These are phyloP conservation scores for Tulasnella sp. DNA, from an alignment of 768 basidiomycete species.

Conservation along the genomic window DNA sequence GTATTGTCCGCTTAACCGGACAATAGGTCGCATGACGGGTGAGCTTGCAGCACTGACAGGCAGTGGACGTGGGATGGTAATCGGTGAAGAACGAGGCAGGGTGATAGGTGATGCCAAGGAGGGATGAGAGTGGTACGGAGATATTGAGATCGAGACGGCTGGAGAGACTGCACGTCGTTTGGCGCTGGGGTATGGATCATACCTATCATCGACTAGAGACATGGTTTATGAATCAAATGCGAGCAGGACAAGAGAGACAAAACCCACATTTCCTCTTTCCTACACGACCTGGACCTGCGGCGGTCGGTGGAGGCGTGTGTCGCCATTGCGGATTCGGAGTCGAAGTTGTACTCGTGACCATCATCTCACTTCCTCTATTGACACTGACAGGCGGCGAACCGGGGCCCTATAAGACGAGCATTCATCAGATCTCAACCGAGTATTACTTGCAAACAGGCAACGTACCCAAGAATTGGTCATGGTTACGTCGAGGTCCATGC, in stretches of 20 bases:
- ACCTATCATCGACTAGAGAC: conserved; percentile 18
- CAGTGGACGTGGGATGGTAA: conserved; percentile 9
- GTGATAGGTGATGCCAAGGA: conserved; percentile 11
- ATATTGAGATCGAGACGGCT: conserved; percentile 20
- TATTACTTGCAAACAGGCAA: not conserved
- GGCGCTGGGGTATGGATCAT: conserved; percentile 21
- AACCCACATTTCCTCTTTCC: conserved; percentile 22
- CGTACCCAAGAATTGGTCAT: conserved; percentile 3
- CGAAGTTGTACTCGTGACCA: conserved; percentile 8
- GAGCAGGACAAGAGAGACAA: not conserved
- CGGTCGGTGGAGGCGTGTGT: conserved; percentile 21
- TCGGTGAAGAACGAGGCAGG: conserved; percentile 12
- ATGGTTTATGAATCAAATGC: not conserved
- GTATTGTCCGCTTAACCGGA: conserved; percentile 6
- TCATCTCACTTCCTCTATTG: not conserved
- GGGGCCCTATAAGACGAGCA: not conserved
- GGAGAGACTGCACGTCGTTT: conserved; percentile 23
- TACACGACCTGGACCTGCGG: conserved; percentile 12
- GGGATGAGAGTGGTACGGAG: conserved; percentile 6
- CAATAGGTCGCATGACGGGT: conserved; percentile 18
- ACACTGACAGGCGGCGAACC: conserved; percentile 7
- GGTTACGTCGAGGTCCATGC: conserved; percentile 22
- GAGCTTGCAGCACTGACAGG: conserved; percentile 19
- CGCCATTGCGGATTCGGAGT: conserved; percentile 17
- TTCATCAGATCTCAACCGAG: not conserved